Evolutionary conservation across 495 filamentous ascomycete species (phyloP).

Genomic region (Letharia columbiana): DNA sequence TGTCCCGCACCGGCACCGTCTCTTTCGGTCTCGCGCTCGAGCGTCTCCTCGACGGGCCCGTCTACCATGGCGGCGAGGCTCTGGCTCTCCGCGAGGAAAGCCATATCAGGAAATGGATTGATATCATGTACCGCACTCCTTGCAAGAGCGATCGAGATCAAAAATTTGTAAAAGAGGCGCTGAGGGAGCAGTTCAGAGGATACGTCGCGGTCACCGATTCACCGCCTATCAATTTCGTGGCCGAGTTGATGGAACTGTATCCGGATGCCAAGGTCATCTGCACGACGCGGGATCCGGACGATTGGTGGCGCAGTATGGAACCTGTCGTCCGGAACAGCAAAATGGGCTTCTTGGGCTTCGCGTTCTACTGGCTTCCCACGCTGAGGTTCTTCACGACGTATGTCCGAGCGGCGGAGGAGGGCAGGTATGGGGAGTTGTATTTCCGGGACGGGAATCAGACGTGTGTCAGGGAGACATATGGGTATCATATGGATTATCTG

Average conservation of each 20-base stretch:
- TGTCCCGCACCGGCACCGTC: slow-evolving; percentile 44
- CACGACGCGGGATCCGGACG: neutral
- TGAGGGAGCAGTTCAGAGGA: neutral
- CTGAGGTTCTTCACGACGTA: neutral
- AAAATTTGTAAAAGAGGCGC: neutral
- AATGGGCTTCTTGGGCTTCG: neutral
- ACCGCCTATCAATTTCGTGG: neutral
- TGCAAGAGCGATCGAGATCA: neutral
- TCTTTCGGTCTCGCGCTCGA: slow-evolving; percentile 40
- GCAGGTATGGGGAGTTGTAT: neutral
- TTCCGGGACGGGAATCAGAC: neutral
- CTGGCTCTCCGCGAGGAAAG: slow-evolving; percentile 21
- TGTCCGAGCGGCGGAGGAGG: neutral
- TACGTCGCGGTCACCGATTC: neutral
- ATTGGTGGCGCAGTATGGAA: neutral
- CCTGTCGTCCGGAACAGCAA: neutral
- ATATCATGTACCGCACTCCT: neutral
- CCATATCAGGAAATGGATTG: neutral
- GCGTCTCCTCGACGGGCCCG: slow-evolving; percentile 33
- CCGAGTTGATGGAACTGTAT: neutral
- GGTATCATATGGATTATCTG: neutral
- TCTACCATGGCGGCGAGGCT: slow-evolving; percentile 34
- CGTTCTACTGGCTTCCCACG: neutral
- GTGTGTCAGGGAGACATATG: neutral
- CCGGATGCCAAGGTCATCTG: neutral